Conservation (phyloP, 2,329 filamentous ascomycete genomes). For the Diaporthe sp. region DNA sequence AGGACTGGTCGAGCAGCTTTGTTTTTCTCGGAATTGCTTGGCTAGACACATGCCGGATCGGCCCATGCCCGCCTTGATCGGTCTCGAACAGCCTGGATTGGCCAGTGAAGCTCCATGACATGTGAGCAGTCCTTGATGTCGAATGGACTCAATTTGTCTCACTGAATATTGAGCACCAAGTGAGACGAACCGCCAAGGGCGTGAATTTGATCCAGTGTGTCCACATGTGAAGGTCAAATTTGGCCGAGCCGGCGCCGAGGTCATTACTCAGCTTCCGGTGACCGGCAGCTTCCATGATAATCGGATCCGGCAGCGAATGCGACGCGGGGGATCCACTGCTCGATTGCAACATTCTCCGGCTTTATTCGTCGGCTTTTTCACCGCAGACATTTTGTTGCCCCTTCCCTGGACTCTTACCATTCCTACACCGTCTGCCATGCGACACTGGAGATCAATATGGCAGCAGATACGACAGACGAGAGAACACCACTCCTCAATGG, state of each 20-base stretch:
- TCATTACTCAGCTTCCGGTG: slow-evolving; percentile 24
- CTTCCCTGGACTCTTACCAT: not conserved
- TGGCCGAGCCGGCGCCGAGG: slow-evolving; percentile 26
- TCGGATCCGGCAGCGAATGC: slow-evolving; percentile 17
- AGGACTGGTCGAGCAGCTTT: not conserved
- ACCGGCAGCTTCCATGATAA: slow-evolving; percentile 1
- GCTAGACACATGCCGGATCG: not conserved
- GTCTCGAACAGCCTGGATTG: no score
- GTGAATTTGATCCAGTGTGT: not conserved
- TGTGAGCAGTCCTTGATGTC: not conserved
- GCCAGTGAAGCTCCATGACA: not conserved
- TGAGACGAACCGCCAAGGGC: not conserved
- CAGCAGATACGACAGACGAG: slow-evolving; percentile 35
- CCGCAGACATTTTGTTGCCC: not conserved
- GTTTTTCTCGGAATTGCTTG: not conserved
- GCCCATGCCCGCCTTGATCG: not conserved
- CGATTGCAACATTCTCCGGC: slow-evolving; percentile 20
- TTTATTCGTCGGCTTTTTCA: slow-evolving; percentile 31
- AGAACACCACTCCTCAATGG: slow-evolving; percentile 37
- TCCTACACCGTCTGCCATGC: not conserved
- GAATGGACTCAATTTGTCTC: no score
- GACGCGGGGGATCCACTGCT: slow-evolving; percentile 16
- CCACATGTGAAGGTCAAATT: not conserved
- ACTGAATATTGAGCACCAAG: not conserved
- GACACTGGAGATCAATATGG: slow-evolving; percentile 4